Evolutionary conservation across 768 basidiomycete genomes (phyloP), one percentile per base, ranked within the genome.

Genomic region (Atractiella rhizophila): DNA sequence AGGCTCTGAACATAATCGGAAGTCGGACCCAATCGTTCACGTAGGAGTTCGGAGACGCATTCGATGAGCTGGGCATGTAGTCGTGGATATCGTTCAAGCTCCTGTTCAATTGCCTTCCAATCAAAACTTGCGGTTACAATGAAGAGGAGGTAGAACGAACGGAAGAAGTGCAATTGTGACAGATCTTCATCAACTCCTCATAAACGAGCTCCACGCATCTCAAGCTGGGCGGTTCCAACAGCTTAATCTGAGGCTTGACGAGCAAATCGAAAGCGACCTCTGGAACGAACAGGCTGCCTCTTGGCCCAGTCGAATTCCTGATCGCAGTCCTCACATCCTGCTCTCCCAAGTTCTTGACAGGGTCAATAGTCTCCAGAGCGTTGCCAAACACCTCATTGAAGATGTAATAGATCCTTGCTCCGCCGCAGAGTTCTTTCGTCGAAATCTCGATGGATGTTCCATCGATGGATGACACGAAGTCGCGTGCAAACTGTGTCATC

Each of bases 141-240:
- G 30, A 18, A 37, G 12, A 9, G 27, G 23, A 35, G 23, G 10
- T 28, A 7, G 12, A 27, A 21, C 16, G 25, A 24, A 44, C 39
- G 3, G 39, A 39, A 21, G 24, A 38, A 4, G 88, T 91, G 61
- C 88, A 94, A 55, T 88, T 96, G 57, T 98, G 91, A 59, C 91
- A 96, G 34, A 98, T 86, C 66, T 96, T 96, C 49, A 98, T 94
- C 40, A 98, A 64, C 59, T 98, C 91, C 59, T 98, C 91, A 57
- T 98, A 98, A 7, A 98, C 91, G 51, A 98, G 62, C 58, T 96
- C 91, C 16, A 96, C 91, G 51, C 91, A 98, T 31, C 91, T 68
- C 60, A 91, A 59, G 61, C 81, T 82, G 12, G 91, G 91, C 10
- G 81, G 71, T 59, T 96, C 88, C 37, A 98, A 62, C 19, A 96